Evolutionary conservation across 352 stramenopile genomes (phyloP), one percentile per base, ranked within the genome.

Genomic region (Globisporangium mamillatum): DNA sequence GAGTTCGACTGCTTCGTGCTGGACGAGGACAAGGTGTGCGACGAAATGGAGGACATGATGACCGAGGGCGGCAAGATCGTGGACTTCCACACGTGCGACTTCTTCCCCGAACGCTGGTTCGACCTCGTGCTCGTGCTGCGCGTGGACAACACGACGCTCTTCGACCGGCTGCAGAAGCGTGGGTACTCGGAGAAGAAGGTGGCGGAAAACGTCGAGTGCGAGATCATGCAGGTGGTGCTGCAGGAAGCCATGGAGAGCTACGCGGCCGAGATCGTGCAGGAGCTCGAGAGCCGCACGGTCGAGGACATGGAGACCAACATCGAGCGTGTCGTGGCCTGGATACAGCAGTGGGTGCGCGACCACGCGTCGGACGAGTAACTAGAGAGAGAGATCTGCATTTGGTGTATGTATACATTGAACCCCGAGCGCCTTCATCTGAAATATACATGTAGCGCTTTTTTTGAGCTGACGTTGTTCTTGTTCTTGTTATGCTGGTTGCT

Each of bases 171-270:
- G 41, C 75, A 86, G 38, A 83, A 84, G 67, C 87, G 90, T 67
- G 95, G 95, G 29, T 99, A 99, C 78, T 93, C 78, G 66, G 88
- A 98, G 63, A 98, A 98, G 75, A 99, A 99, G 71, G 78, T 98
- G 71, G 71, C 72, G 18, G 96, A 99, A 77, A 99, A 99, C 75
- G 93, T 98, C 74, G 85, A 98, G 78, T 98, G 93, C 68, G 97
- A 99, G 82, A 99, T 99, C 75, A 99, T 99, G 97, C 91, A 97
- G 77, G 93, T 99, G 9, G 92, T 99, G 60, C 76, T 99, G 12
- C 96, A 99, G 63, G 97, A 99, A 64, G 97, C 97, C 24, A 78
- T 80, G 25, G 96, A 99, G 78, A 94, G 84, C 55, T 99, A 99
- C 78, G 91, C 88, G 25, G 48, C 76, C 1, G 91, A 98, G 69